phyloP scores from a whole-genome alignment of 2,329 filamentous ascomycete genomes.

The Beauveria medogensis region DNA sequence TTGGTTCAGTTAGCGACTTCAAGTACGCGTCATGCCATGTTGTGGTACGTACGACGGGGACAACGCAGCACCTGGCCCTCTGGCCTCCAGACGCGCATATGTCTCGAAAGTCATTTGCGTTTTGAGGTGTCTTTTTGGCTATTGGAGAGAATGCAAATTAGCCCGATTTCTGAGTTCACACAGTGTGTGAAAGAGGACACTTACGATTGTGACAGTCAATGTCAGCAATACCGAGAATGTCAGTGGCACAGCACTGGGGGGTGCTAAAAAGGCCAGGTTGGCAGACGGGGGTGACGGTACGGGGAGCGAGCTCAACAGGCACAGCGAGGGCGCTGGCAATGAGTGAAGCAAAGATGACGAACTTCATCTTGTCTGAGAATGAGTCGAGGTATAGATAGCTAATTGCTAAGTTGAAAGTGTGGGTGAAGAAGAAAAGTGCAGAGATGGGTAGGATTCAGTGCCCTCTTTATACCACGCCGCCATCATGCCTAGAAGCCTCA shows the following conservation, averaged over 20 bases:
- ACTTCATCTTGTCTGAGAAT: neutral
- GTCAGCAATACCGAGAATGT: conserved; percentile 38
- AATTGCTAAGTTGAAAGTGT: neutral
- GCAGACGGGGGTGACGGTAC: conserved; percentile 2
- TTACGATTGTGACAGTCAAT: conserved; percentile 30
- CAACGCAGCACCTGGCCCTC: conserved; percentile 43
- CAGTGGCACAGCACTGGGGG: conserved; percentile 40
- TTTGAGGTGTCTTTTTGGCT: neutral
- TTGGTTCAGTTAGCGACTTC: neutral
- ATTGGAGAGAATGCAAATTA: neutral
- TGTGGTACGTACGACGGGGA: conserved; percentile 30
- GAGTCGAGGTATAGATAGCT: no score
- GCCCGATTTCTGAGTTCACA: no score
- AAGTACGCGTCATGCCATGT: neutral
- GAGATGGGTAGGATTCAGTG: neutral
- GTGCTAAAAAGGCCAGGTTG: no score
- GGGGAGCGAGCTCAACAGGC: neutral
- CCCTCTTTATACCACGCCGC: neutral
- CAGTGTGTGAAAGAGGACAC: neutral
- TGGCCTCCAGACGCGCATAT: conserved; percentile 37
- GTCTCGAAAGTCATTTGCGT: neutral
- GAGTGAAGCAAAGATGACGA: neutral
- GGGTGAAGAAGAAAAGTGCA: neutral
- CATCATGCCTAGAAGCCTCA: no score
- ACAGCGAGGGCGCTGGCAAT: neutral